Evolutionary conservation across 208 protist species (phyloP).

Genomic region (Acanthamoeba healyi): DNA sequence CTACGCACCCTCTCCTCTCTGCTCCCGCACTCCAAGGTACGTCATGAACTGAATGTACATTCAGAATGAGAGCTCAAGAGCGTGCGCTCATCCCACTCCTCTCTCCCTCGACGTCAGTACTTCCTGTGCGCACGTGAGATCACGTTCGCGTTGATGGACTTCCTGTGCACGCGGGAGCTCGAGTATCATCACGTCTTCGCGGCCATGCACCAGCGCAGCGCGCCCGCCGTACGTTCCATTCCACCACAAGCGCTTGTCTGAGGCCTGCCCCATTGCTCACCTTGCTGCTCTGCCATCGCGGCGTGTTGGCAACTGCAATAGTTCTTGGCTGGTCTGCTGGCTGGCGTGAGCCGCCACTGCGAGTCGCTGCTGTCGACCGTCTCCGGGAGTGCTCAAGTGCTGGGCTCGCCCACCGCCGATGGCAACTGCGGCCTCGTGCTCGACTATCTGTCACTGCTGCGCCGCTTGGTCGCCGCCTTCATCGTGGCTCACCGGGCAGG

Average conservation of each 20-base stretch:
- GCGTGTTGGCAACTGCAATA: too few relatives aligned
- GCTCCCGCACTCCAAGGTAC: neutral
- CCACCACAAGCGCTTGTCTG: too few relatives aligned
- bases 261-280: too few relatives aligned
- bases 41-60: too few relatives aligned
- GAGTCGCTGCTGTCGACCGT: neutral
- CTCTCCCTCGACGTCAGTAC: neutral
- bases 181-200: constrained; percentile 34
- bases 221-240: neutral
- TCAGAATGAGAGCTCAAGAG: too few relatives aligned
- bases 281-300: too few relatives aligned
- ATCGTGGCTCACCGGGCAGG: neutral
- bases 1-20: neutral
- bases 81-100: too few relatives aligned
- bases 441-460: neutral
- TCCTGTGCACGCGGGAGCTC: neutral
- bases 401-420: neutral
- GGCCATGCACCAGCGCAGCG: neutral
- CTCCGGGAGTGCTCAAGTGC: neutral
- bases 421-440: neutral
- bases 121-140: constrained; percentile 1
- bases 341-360: neutral
- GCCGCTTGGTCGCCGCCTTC: neutral
- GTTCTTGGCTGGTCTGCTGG: neutral
- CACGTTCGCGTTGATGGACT: neutral